Percentiles rank a stretch among this genome's conserved stretches.
phyloP scores from a whole-genome alignment of 495 filamentous ascomycete genomes.

The Rhizodiscina lignyota region DNA sequence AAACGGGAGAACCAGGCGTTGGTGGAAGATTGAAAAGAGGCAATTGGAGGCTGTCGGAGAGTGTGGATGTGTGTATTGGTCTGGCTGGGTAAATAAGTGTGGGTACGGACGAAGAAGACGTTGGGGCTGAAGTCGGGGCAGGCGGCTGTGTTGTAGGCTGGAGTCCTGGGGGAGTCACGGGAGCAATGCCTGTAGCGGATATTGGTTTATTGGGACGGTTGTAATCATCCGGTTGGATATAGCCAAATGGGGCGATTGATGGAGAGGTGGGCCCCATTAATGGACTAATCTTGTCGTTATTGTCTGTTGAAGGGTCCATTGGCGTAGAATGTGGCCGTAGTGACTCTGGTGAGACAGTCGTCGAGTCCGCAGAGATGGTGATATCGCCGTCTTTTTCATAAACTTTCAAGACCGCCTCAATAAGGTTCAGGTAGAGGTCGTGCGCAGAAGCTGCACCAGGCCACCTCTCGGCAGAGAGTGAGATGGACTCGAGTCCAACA shows the following conservation, averaged over 20 bases:
- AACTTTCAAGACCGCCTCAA: conserved; percentile 67
- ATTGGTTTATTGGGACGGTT: no score
- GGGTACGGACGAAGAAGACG: no score
- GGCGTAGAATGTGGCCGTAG: conserved; percentile 8
- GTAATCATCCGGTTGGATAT: conserved; percentile 10
- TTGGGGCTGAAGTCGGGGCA: no score
- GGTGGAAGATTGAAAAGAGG: not conserved
- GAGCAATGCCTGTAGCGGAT: no score
- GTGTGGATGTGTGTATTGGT: conserved; percentile 2
- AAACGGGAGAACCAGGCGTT: not conserved
- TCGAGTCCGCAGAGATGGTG: conserved; percentile 46
- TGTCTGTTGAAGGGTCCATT: conserved; percentile 16
- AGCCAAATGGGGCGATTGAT: conserved; percentile 15
- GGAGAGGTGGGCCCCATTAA: conserved; percentile 14
- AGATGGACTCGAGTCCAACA: conserved; percentile 56
- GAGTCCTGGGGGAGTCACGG: no score
- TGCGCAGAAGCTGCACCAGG: conserved; percentile 74
- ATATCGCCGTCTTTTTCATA: conserved; percentile 50
- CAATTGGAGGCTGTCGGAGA: not conserved
- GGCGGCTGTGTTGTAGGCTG: no score
- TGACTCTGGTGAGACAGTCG: conserved; percentile 14
- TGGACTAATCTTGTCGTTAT: conserved; percentile 13
- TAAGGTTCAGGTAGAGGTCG: conserved; percentile 60
- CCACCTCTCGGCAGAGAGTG: conserved; percentile 65
- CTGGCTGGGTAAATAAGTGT: conserved; percentile 4